Conservation (phyloP, 2,329 filamentous ascomycete genomes). For the Talaromyces atroroseus region DNA sequence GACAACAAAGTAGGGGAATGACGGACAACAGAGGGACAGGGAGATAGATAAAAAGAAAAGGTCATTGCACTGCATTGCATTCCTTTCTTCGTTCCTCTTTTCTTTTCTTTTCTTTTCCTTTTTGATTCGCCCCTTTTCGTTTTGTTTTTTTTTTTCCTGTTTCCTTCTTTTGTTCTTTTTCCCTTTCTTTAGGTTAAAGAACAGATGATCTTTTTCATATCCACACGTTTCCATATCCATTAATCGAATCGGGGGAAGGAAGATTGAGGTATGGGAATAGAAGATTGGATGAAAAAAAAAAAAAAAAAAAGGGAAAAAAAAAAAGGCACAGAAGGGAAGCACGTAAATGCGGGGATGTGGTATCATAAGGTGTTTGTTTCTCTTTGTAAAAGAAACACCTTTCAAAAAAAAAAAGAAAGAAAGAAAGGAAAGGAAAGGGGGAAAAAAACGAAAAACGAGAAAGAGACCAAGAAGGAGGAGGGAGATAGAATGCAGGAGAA, state of each 20-base stretch:
- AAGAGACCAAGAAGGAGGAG: constrained; percentile 10
- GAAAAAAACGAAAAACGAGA: constrained; percentile 3
- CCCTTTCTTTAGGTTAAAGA: too few relatives aligned
- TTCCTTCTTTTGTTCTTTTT: too few relatives aligned
- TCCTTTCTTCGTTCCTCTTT: neutral
- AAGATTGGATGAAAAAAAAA: neutral
- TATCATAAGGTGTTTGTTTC: constrained; percentile 2
- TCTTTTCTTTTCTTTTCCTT: neutral
- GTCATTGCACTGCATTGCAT: too few relatives aligned
- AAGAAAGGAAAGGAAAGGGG: neutral
- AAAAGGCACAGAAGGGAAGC: neutral
- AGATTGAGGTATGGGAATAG: neutral
- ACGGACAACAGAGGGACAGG: too few relatives aligned
- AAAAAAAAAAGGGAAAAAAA: neutral
- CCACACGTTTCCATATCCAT: too few relatives aligned
- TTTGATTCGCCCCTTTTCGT: neutral
- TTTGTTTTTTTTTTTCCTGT: too few relatives aligned
- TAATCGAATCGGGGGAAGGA: neutral
- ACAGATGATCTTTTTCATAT: too few relatives aligned
- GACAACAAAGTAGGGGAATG: too few relatives aligned
- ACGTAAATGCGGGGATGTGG: neutral
- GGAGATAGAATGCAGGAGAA: constrained; percentile 4
- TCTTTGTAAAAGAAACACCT: constrained; percentile 15
- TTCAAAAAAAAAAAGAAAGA: constrained; percentile 18
- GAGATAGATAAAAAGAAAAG: too few relatives aligned